Evolutionary conservation across 129 eudicot genomes (phyloP).

Genomic region (Helianthus tuberosus): DNA sequence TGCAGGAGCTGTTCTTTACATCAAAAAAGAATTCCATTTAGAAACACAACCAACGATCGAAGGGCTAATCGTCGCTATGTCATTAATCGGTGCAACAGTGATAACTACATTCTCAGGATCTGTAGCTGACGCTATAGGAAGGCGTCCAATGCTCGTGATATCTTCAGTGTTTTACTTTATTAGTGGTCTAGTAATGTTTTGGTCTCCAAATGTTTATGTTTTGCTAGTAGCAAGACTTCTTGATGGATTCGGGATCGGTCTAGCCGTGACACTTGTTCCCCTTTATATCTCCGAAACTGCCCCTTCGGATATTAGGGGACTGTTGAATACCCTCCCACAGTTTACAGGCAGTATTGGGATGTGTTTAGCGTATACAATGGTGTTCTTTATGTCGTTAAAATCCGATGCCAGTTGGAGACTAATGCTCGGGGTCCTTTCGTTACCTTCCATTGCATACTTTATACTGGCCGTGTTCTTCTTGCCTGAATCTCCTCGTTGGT

Average conservation of each 20-base stretch:
- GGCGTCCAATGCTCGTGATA: constrained; percentile 88
- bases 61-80: constrained; percentile 84
- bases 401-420: constrained; percentile 78
- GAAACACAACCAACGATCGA: constrained; percentile 71
- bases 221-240: constrained; percentile 82
- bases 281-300: constrained; percentile 97
- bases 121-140: constrained; percentile 72
- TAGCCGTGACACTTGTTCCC: constrained; percentile 94
- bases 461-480: constrained; percentile 58
- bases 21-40: constrained; percentile 67
- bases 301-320: constrained; percentile 92
- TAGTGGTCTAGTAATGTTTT: constrained; percentile 82
- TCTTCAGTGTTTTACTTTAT: constrained; percentile 82
- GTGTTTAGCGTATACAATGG: constrained; percentile 93
- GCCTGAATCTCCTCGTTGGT: constrained; percentile 99
- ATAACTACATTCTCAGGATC: constrained; percentile 94
- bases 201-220: constrained; percentile 93
- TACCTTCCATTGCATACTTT: constrained; percentile 77
- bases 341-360: constrained; percentile 88
- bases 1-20: constrained; percentile 75
- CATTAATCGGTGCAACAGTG: constrained; percentile 88
- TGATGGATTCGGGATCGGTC: constrained; percentile 95
- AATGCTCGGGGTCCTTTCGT: constrained; percentile 92
- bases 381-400: constrained; percentile 77
- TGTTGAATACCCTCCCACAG: constrained; percentile 88